Evolutionary conservation across 1,284 basidiomycete genomes (phyloP).

Genomic region (Boletus subluridellus): DNA sequence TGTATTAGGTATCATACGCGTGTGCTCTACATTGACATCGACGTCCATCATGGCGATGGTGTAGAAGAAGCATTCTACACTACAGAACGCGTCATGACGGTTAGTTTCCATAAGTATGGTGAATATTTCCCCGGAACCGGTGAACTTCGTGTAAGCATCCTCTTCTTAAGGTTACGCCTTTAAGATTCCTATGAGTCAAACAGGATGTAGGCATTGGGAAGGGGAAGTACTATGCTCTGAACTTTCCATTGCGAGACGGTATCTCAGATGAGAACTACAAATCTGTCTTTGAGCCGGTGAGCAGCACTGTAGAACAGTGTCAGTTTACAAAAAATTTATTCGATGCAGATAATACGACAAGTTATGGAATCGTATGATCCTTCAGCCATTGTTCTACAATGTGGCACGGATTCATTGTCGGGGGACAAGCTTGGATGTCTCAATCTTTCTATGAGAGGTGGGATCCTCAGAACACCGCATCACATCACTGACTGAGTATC

Average conservation of each 20-base stretch:
- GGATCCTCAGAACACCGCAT: constrained; percentile 5
- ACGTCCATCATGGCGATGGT: constrained; percentile 98
- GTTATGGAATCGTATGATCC: constrained; percentile 98
- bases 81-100: constrained; percentile 98
- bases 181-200: constrained; percentile 8
- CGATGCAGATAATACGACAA: constrained; percentile 79
- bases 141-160: constrained; percentile 72
- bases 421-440: constrained; percentile 96
- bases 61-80: constrained; percentile 99
- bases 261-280: constrained; percentile 96
- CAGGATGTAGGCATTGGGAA: constrained; percentile 91
- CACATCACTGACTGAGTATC: neutral
- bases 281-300: constrained; percentile 91
- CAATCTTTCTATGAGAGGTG: constrained; percentile 95
- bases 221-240: constrained; percentile 90
- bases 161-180: neutral
- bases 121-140: constrained; percentile 99
- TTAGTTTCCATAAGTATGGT: constrained; percentile 98
- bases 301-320: constrained; percentile 26
- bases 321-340: neutral
- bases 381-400: constrained; percentile 94
- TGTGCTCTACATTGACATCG: constrained; percentile 98
- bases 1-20: constrained; percentile 81
- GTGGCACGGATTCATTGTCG: constrained; percentile 96
- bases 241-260: constrained; percentile 94